These are phyloP conservation scores for Cercophora newfieldiana DNA, from an alignment of 495 filamentous ascomycete genomes.

Conservation along the genomic window DNA sequence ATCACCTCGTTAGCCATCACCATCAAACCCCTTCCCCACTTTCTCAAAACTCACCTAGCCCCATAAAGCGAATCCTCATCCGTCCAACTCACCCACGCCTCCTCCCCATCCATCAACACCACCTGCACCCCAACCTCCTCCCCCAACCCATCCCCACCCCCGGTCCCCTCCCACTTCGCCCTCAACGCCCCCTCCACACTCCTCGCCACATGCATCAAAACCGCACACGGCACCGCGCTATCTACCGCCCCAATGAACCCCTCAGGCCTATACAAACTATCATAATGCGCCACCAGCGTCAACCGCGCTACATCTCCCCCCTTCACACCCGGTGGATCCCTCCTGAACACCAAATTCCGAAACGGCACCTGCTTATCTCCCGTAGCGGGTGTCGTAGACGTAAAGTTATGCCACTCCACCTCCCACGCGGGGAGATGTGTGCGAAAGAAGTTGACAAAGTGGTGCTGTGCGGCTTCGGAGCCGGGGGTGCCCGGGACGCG, in stretches of 20 bases:
- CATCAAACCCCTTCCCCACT: neutral
- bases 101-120: conserved; percentile 88
- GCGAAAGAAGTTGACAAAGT: conserved; percentile 80
- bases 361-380: conserved; percentile 73
- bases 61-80: conserved; percentile 83
- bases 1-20: conserved; percentile 9
- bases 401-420: conserved; percentile 82
- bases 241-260: conserved; percentile 95
- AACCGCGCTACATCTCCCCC: conserved; percentile 74
- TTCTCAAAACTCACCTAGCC: conserved; percentile 54
- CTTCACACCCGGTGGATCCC: conserved; percentile 80
- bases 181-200: conserved; percentile 77
- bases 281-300: conserved; percentile 92
- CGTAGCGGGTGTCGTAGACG: conserved; percentile 72
- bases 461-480: conserved; percentile 69
- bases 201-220: conserved; percentile 82
- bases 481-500: conserved; percentile 86
- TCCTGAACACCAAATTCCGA: conserved; percentile 79
- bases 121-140: conserved; percentile 82
- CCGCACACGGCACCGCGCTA: conserved; percentile 89
- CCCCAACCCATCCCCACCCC: conserved; percentile 58
- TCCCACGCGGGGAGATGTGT: conserved; percentile 74
- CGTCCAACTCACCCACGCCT: conserved; percentile 82
- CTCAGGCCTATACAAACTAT: conserved; percentile 75
- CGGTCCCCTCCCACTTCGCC: conserved; percentile 75